A percentile compares a stretch with the other conserved stretches of the same genome.
Conservation (phyloP, 805 yeast genomes). For the Candida nonsorbophila region DNA sequence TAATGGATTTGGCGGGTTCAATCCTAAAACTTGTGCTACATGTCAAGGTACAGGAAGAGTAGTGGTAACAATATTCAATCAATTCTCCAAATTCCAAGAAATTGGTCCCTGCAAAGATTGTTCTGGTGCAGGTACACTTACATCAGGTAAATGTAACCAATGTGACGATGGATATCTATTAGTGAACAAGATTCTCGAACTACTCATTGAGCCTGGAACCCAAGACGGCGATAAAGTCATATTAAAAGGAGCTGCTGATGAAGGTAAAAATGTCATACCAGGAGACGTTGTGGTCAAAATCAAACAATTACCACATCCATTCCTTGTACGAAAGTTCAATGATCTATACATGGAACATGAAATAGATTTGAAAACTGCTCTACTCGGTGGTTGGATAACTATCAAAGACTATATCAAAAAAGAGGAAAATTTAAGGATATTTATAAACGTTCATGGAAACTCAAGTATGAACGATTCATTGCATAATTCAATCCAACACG, state of each 20-base stretch:
- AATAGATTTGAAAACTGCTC: slow-evolving; percentile 49
- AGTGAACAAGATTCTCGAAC: slow-evolving; percentile 45
- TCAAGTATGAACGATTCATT: slow-evolving; percentile 8
- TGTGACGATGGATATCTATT: slow-evolving; percentile 41
- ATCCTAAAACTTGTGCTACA: slow-evolving; percentile 28
- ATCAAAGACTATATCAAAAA: slow-evolving; percentile 26
- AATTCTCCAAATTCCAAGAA: slow-evolving; percentile 35
- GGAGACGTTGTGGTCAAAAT: slow-evolving; percentile 64
- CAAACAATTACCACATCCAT: slow-evolving; percentile 32
- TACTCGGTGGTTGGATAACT: slow-evolving; percentile 50
- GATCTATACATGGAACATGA: slow-evolving; percentile 41
- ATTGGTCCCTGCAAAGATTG: slow-evolving; percentile 27
- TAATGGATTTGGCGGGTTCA: slow-evolving; percentile 46
- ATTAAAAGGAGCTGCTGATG: slow-evolving; percentile 60
- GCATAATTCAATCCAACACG: slow-evolving; percentile 19
- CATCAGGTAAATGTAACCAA: slow-evolving; percentile 16
- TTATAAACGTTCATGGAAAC: slow-evolving; percentile 32
- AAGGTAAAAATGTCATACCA: slow-evolving; percentile 51
- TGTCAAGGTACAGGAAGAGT: slow-evolving; percentile 43
- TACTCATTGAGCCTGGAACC: slow-evolving; percentile 54
- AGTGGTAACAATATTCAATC: slow-evolving; percentile 39
- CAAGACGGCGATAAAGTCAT: slow-evolving; percentile 46
- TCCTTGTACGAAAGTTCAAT: slow-evolving; percentile 37
- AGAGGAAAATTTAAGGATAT: slow-evolving; percentile 23
- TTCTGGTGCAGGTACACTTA: slow-evolving; percentile 26